phyloP scores from a whole-genome alignment of 2,329 filamentous ascomycete genomes.

The Rhynchosporium secalis region DNA sequence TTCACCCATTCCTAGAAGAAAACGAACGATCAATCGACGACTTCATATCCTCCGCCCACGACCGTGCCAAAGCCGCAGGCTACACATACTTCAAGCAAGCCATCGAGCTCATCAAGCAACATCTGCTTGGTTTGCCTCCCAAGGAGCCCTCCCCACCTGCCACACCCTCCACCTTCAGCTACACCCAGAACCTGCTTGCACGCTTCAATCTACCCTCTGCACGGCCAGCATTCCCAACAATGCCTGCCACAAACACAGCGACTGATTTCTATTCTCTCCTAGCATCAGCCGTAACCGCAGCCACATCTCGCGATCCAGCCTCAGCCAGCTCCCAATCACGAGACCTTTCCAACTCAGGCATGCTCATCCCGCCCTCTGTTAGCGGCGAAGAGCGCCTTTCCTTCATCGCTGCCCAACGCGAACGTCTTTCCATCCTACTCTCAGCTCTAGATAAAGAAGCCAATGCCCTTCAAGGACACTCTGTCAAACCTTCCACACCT shows the following conservation, averaged over 20 bases:
- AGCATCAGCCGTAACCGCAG: conserved; percentile 65
- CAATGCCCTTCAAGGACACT: conserved; percentile 52
- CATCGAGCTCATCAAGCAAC: conserved; percentile 71
- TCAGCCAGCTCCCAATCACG: conserved; percentile 36
- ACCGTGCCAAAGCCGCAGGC: conserved; percentile 73
- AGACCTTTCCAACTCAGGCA: conserved; percentile 57
- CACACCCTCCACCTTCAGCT: conserved; percentile 51
- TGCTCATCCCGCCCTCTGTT: conserved; percentile 70
- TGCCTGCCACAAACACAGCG: conserved; percentile 44
- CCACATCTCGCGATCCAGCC: conserved; percentile 38
- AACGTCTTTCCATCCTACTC: conserved; percentile 72
- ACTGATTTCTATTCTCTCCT: conserved; percentile 77
- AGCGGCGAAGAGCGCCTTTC: conserved; percentile 65
- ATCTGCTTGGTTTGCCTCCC: conserved; percentile 75
- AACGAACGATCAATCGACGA: conserved; percentile 90
- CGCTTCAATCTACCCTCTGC: conserved; percentile 82
- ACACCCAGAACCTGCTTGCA: conserved; percentile 79
- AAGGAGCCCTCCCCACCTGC: conserved; percentile 47
- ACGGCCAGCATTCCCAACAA: conserved; percentile 49
- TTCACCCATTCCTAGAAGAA: conserved; percentile 84
- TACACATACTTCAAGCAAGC: conserved; percentile 71
- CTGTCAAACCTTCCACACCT: conserved; percentile 8
- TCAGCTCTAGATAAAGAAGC: conserved; percentile 80
- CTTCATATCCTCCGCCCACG: conserved; percentile 80
- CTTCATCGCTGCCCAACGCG: conserved; percentile 77